Conservation (phyloP, 2,329 filamentous ascomycete genomes). For the Penicillium frequentans region DNA sequence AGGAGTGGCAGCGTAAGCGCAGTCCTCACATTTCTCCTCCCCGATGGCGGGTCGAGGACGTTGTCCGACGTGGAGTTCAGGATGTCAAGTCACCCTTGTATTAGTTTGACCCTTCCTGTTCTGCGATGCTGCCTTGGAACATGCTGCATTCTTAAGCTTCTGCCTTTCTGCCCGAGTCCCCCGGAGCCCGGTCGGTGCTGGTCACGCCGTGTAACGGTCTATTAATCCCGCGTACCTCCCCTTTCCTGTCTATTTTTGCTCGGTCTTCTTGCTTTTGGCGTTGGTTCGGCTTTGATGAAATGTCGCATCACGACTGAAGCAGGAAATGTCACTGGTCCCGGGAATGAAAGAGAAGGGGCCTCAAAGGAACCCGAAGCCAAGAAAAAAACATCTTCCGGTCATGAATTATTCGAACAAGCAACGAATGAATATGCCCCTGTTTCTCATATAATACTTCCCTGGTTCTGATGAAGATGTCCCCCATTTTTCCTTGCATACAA, state of each 20-base stretch:
- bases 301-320: slow-evolving; percentile 6
- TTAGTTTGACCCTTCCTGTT: slow-evolving; percentile 42
- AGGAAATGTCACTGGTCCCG: slow-evolving; percentile 1
- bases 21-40: slow-evolving; percentile 62
- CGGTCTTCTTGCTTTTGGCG: slow-evolving; percentile 10
- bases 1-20: slow-evolving; percentile 59
- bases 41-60: slow-evolving; percentile 75
- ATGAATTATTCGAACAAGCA: slow-evolving; percentile 28
- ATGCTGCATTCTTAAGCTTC: slow-evolving; percentile 13
- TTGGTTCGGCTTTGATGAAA: slow-evolving; percentile 13
- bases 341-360: slow-evolving; percentile 3
- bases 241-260: slow-evolving; percentile 1
- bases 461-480: slow-evolving; percentile 3
- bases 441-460: slow-evolving; percentile 15
- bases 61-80: slow-evolving; percentile 70
- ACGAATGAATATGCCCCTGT: slow-evolving; percentile 29
- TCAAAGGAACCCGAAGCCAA: slow-evolving; percentile 6
- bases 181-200: slow-evolving; percentile 35
- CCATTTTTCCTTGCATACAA: slow-evolving; percentile 15
- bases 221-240: slow-evolving; percentile 7
- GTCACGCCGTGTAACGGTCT: slow-evolving; percentile 32
- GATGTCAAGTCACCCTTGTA: slow-evolving; percentile 73
- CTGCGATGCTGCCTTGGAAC: slow-evolving; percentile 16
- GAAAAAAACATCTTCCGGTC: slow-evolving; percentile 15
- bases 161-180: slow-evolving; percentile 7